phyloP scores from a whole-genome alignment of 1,284 basidiomycete species.

The Ceratobasidium sp. region DNA sequence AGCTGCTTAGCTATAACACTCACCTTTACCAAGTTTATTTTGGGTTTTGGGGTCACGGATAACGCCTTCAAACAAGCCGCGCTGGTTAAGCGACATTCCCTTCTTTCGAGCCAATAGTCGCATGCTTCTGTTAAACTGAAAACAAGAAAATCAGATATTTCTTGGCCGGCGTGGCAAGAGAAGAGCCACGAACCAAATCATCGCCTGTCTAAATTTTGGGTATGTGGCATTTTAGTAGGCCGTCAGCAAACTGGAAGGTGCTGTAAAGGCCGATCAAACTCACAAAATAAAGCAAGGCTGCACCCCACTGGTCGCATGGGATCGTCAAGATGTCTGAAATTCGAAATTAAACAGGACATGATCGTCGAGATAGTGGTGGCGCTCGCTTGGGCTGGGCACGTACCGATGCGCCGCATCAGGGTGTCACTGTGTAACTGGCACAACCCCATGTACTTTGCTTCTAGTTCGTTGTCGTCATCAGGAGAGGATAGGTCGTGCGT shows the following conservation, averaged over 20 bases:
- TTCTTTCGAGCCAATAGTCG: slow-evolving; percentile 82
- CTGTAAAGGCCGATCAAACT: slow-evolving; percentile 49
- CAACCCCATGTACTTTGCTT: slow-evolving; percentile 83
- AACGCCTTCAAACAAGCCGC: slow-evolving; percentile 77
- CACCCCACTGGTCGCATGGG: slow-evolving; percentile 80
- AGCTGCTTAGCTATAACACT: slow-evolving; percentile 47
- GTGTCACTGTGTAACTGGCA: slow-evolving; percentile 61
- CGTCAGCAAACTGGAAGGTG: slow-evolving; percentile 2
- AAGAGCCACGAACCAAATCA: slow-evolving; percentile 71
- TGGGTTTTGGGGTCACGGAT: slow-evolving; percentile 73
- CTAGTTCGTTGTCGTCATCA: slow-evolving; percentile 70
- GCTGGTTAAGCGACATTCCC: slow-evolving; percentile 88
- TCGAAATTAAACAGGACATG: neutral
- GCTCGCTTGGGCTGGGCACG: slow-evolving; percentile 41
- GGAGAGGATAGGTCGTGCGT: slow-evolving; percentile 82
- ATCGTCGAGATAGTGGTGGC: neutral
- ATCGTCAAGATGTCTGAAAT: slow-evolving; percentile 74
- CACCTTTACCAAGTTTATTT: slow-evolving; percentile 72
- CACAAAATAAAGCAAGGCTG: slow-evolving; percentile 88
- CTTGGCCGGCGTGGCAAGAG: neutral
- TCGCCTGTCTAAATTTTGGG: slow-evolving; percentile 61
- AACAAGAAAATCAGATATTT: slow-evolving; percentile 11
- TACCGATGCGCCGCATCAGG: slow-evolving; percentile 79
- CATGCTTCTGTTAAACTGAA: slow-evolving; percentile 88
- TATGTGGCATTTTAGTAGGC: neutral